phyloP scores from a whole-genome alignment of 2,329 filamentous ascomycete genomes.

The Ophiostoma sp. region DNA sequence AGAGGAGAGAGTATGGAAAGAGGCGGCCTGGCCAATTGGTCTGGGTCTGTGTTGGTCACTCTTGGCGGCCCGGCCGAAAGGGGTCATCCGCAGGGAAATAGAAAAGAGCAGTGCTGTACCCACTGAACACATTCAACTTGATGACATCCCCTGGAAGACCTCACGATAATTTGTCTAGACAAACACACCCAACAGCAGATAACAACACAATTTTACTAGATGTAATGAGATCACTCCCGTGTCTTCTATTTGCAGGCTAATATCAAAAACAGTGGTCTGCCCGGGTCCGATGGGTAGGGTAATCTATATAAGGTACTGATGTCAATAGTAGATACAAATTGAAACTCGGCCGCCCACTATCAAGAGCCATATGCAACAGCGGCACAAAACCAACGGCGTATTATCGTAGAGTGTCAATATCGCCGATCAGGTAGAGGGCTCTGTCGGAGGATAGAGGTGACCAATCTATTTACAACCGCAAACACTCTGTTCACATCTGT shows the following conservation, averaged over 20 bases:
- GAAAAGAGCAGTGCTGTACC: neutral
- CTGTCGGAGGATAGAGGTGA: neutral
- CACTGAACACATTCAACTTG: neutral
- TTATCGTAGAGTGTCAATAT: neutral
- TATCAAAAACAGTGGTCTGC: neutral
- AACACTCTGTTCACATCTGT: neutral
- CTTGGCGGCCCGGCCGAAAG: neutral
- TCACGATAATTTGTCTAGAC: neutral
- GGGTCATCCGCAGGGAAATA: neutral
- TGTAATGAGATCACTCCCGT: neutral
- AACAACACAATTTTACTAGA: neutral
- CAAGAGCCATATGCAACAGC: neutral
- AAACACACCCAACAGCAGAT: neutral
- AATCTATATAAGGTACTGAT: neutral
- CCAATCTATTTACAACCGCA: conserved; percentile 1
- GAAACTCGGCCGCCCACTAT: neutral
- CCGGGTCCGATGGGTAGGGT: conserved; percentile 18
- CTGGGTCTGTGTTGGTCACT: neutral
- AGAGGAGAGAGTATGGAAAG: too few relatives aligned
- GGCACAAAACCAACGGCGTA: neutral
- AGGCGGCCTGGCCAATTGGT: too few relatives aligned
- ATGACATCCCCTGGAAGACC: too few relatives aligned
- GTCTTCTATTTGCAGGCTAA: conserved; percentile 12
- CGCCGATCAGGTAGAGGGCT: conserved; percentile 1
- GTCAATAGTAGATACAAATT: neutral